A percentile compares a stretch with the other conserved stretches of the same genome.
These are phyloP conservation scores for Penicillium frequentans DNA, from an alignment of 2,329 filamentous ascomycete species.

Conservation along the genomic window DNA sequence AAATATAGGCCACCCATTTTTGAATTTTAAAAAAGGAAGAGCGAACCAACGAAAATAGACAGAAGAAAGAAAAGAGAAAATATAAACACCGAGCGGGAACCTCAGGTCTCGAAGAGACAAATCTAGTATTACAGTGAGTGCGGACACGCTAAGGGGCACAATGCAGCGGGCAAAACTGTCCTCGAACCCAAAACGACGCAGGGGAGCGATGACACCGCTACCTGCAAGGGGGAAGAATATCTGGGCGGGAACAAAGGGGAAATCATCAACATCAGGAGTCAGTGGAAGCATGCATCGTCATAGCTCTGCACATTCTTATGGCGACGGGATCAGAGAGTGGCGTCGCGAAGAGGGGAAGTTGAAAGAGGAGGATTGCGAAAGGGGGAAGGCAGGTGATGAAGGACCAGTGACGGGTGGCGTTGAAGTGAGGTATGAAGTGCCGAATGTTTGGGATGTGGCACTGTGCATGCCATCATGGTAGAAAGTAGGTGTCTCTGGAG, in stretches of 20 bases:
- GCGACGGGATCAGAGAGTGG: slow-evolving; percentile 29
- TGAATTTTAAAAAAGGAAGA: slow-evolving; percentile 2
- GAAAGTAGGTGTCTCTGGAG: slow-evolving; percentile 23
- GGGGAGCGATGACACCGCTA: slow-evolving; percentile 2
- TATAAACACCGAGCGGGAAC: slow-evolving; percentile 8
- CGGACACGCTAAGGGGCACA: slow-evolving; percentile 30
- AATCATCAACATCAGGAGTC: slow-evolving; percentile 19
- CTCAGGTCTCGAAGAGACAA: slow-evolving; percentile 10
- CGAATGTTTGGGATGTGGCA: slow-evolving; percentile 29
- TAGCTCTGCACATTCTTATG: slow-evolving; percentile 8
- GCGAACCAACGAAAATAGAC: slow-evolving; percentile 9
- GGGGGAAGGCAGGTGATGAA: slow-evolving; percentile 35
- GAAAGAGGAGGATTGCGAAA: slow-evolving; percentile 25
- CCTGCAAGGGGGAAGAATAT: slow-evolving; percentile 16
- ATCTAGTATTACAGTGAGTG: slow-evolving; percentile 26
- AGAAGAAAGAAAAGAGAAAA: slow-evolving; percentile 5
- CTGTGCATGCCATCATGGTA: slow-evolving; percentile 24
- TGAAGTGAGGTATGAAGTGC: slow-evolving; percentile 30
- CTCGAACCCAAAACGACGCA: slow-evolving; percentile 4
- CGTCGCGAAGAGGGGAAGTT: slow-evolving; percentile 28
- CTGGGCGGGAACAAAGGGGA: slow-evolving; percentile 1
- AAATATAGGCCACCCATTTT: slow-evolving; percentile 16
- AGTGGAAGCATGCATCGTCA: slow-evolving; percentile 10
- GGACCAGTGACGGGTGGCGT: slow-evolving; percentile 37
- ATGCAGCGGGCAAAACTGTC: slow-evolving; percentile 8